Base-by-base conservation (phyloP, 116 monocot species). In the Iris pallida region DNA sequence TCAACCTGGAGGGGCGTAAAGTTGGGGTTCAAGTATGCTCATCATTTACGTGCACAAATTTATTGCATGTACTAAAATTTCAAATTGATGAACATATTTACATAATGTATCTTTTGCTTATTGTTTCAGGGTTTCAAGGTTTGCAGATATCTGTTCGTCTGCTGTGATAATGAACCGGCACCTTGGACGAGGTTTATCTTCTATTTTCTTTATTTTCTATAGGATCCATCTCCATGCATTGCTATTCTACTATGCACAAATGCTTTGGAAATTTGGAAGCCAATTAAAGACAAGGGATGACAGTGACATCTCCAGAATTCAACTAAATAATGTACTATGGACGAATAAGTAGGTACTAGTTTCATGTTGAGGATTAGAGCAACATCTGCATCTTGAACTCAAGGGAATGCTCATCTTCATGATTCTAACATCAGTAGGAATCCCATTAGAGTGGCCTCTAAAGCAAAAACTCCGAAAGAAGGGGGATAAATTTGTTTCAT, bases 1-100 rank as follows among this genome's bases (percentile, higher is more conserved):
- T n/a, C n/a, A n/a, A n/a, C n/a, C n/a, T n/a, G n/a, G n/a, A n/a
- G n/a, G n/a, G 89, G 86, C 69, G 83, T 18, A 89, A 89, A 80
- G 80, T 85, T 71, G 85, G 87, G 53, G 67, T 71, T 70, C 88
- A 91, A 53, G 86, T 90, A 76, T 11, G 9, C 2, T 10, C 40
- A 9, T 54, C 13, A 18, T 5, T 51, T 61, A 59, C 19, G 16
- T 20, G 1, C 19, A 9, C 45, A 10, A 12, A 5, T 47, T 55
- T 56, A 48, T 20, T 62, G 49, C 17, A 12, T 53, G 12, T 42
- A 0, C 4, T 40, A 16, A 42, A 42, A 8, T 30, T 30, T 30
- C 3, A 54, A 13, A 42, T 18, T 1, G 7, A 54, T 67, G 54
- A 10, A 8, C 44, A 42, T 59, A 53, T 5, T 49, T 11, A 42